phyloP scores from a whole-genome alignment of 2,329 filamentous ascomycete genomes.

The Hymenoscyphus albidus region DNA sequence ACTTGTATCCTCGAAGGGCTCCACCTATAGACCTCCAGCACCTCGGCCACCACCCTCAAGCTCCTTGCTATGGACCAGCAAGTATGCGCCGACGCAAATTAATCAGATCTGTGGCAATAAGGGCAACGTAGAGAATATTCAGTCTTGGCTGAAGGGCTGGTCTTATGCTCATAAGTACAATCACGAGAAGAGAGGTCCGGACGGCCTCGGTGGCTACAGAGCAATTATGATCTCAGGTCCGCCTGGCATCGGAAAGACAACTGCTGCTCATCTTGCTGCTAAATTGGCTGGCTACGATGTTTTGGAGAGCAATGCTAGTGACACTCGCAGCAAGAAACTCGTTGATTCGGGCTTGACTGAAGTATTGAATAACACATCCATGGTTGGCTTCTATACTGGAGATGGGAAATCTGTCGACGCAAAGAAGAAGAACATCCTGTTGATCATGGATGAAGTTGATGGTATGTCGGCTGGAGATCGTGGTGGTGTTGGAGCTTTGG shows the following conservation, averaged over 20 bases:
- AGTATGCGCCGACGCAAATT: conserved; percentile 84
- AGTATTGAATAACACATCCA: conserved; percentile 87
- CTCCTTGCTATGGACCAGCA: conserved; percentile 82
- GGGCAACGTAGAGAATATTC: conserved; percentile 79
- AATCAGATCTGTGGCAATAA: conserved; percentile 96
- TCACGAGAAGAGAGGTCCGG: conserved; percentile 78
- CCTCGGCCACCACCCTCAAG: conserved; percentile 43
- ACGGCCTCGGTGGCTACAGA: conserved; percentile 77
- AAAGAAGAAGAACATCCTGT: conserved; percentile 85
- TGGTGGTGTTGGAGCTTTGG: conserved; percentile 89
- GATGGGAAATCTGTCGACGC: conserved; percentile 76
- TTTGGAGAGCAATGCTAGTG: conserved; percentile 92
- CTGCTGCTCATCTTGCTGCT: conserved; percentile 88
- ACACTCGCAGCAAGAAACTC: conserved; percentile 91
- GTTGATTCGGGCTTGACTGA: conserved; percentile 86
- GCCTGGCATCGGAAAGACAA: conserved; percentile 96
- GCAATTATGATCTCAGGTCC: conserved; percentile 95
- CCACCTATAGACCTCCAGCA: conserved; percentile 38
- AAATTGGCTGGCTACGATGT: conserved; percentile 92
- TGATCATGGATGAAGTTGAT: conserved; percentile 99
- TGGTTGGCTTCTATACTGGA: conserved; percentile 84
- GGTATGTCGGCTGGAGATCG: conserved; percentile 98
- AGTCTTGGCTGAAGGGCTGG: conserved; percentile 82
- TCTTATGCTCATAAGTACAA: conserved; percentile 70
- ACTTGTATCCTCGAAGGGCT: conserved; percentile 35